Conservation (phyloP, 2,329 filamentous ascomycete genomes). For the Stylonectria norvegica region DNA sequence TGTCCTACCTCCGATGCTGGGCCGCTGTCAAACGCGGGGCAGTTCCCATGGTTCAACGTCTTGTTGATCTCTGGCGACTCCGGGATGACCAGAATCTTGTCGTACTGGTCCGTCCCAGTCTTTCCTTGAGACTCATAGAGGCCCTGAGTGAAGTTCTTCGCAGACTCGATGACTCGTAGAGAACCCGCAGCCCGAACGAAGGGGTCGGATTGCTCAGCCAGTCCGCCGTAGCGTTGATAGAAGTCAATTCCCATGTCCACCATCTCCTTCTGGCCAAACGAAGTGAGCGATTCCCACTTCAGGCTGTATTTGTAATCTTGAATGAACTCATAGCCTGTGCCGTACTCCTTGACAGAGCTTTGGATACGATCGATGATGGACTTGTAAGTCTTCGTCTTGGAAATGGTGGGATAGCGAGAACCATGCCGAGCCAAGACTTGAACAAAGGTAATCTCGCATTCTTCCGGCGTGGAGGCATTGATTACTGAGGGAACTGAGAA, state of each 20-base stretch:
- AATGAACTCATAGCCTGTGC: conserved; percentile 65
- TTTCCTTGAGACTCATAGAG: conserved; percentile 53
- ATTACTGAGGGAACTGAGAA: conserved; percentile 71
- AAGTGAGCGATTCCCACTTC: conserved; percentile 65
- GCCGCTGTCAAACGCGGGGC: conserved; percentile 65
- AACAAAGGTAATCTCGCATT: conserved; percentile 75
- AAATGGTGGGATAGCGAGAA: conserved; percentile 71
- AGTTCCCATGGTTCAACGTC: conserved; percentile 72
- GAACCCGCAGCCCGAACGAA: conserved; percentile 72
- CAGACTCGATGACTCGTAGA: conserved; percentile 70
- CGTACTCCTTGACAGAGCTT: conserved; percentile 51
- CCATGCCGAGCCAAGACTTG: conserved; percentile 83
- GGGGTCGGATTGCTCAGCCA: conserved; percentile 57
- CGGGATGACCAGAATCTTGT: conserved; percentile 63
- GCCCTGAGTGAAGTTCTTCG: conserved; percentile 70
- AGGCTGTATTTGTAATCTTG: conserved; percentile 67
- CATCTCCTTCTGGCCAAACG: conserved; percentile 65
- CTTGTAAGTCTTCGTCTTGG: conserved; percentile 64
- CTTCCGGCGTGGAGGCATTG: conserved; percentile 54
- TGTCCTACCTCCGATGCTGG: conserved; percentile 45
- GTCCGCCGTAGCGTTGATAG: conserved; percentile 65
- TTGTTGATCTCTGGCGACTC: conserved; percentile 71
- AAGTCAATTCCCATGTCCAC: conserved; percentile 73
- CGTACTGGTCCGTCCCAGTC: conserved; percentile 42
- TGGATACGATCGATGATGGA: conserved; percentile 65